Conservation (phyloP, 257 asterid species). For the Ballota nigra region DNA sequence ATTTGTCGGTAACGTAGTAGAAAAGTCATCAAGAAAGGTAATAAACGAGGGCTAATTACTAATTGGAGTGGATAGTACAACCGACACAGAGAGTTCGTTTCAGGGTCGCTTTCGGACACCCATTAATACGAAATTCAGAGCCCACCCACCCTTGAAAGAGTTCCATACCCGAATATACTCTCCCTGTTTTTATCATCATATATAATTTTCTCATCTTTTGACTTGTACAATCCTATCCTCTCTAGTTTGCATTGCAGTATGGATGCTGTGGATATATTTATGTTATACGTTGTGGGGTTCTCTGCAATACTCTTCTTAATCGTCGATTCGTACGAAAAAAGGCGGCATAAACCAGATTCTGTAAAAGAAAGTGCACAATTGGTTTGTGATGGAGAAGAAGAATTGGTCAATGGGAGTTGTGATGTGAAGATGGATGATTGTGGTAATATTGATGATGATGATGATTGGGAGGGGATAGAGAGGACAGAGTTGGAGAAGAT, state of each 20-base stretch:
- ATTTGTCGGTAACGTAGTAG: neutral
- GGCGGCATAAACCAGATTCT: neutral
- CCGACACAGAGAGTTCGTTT: slow-evolving; percentile 19
- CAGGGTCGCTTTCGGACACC: slow-evolving; percentile 21
- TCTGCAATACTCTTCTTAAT: slow-evolving; percentile 22
- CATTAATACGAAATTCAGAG: neutral
- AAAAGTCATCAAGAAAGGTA: slow-evolving; percentile 5
- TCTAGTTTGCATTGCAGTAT: no score
- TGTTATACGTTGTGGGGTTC: slow-evolving; percentile 28
- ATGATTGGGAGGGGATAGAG: slow-evolving; percentile 83
- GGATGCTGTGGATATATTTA: slow-evolving; percentile 24
- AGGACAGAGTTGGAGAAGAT: slow-evolving; percentile 60
- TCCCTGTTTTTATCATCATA: neutral
- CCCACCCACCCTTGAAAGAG: neutral
- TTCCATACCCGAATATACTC: slow-evolving; percentile 26
- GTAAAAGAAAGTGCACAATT: neutral
- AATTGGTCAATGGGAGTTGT: no score
- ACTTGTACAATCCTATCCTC: no score
- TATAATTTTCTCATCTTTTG: neutral
- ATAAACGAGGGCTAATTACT: neutral
- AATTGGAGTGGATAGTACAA: neutral
- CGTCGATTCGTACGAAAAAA: neutral
- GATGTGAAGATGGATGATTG: no score
- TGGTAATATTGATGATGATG: slow-evolving; percentile 18
- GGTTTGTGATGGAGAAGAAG: slow-evolving; percentile 11